Conservation (phyloP, 2,329 filamentous ascomycete genomes). For the Sporothrix schenckii region DNA sequence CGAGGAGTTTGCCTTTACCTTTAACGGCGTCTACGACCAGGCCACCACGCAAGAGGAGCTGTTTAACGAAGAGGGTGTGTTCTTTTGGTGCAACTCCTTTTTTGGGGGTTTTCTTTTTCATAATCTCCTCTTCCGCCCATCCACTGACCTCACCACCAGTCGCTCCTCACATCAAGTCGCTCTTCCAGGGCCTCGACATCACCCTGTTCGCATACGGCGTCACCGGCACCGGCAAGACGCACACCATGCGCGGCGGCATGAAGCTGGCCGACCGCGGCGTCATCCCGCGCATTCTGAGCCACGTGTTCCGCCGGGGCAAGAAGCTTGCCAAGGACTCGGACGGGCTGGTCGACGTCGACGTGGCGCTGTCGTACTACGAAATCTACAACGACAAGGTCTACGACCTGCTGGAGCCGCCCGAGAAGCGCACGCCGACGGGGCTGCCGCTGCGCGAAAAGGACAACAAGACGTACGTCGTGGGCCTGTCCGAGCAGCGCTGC, state of each 20-base stretch:
- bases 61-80: constrained; percentile 75
- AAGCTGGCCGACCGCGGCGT: constrained; percentile 83
- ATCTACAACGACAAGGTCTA: constrained; percentile 97
- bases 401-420: constrained; percentile 83
- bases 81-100: background rate
- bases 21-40: constrained; percentile 89
- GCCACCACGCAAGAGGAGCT: constrained; percentile 79
- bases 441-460: constrained; percentile 82
- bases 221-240: constrained; percentile 91
- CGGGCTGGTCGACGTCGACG: constrained; percentile 69
- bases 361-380: constrained; percentile 88
- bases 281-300: constrained; percentile 82
- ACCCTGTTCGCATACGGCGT: constrained; percentile 93
- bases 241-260: constrained; percentile 92
- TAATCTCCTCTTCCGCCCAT: too few relatives aligned
- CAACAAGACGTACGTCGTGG: constrained; percentile 84
- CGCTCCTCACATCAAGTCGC: constrained; percentile 82
- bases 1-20: constrained; percentile 91
- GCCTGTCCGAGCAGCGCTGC: constrained; percentile 80
- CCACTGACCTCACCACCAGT: constrained; percentile 56
- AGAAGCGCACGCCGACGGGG: constrained; percentile 81
- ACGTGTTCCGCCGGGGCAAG: constrained; percentile 80
- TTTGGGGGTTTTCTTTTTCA: background rate
- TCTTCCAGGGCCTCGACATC: constrained; percentile 86
- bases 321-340: constrained; percentile 80